Evolutionary conservation across 1,139 yeast genomes (phyloP), one percentile per base, ranked within the genome.

Genomic region (Meyerozyma carpophila): DNA sequence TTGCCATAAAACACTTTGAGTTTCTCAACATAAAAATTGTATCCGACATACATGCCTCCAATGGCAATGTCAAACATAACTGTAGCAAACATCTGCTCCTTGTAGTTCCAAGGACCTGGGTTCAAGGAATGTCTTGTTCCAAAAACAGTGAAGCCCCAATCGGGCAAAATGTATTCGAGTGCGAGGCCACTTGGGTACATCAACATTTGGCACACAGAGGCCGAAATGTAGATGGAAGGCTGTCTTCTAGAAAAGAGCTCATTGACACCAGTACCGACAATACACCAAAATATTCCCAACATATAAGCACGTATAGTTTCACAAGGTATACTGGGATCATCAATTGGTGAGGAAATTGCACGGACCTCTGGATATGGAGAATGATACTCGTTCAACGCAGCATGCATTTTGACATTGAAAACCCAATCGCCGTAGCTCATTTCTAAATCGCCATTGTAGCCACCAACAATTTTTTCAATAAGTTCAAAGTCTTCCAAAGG

Each of bases 61-160:
- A 41, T 28, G 55, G 47, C 39, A 50, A 48, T 4, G 56, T 49
- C 14, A 53, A 52, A 32, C 13, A 55, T 45, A 16, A 53, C 47
- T 27, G 44, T 28, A 43, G 41, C 10, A 6, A 44, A 16, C 10
- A 43, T 40, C n/a, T 44, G 47, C 24, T 44, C 47, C 37, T 44
- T 45, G 11, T 32, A 26, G 10, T 45, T 48, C 42, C 49, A 58
- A 1, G 61, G 60, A 2, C 60, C 61, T 1, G 78, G 77, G 44
- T 73, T 74, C 37, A 70, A 49, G 58, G 43, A 25, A 41, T 42
- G 32, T 53, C 56, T 49, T 57, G 48, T 4, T 44, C 42, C 27
- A 45, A 48, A 1, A 65, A 65, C 3, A 57, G 14, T n/a, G 16
- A 32, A n/a, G 11, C 20, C 20, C 20, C 36, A 16, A 10, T 32